Base-by-base conservation (phyloP, 208 protist genomes). In the Leishmania lainsoni region DNA sequence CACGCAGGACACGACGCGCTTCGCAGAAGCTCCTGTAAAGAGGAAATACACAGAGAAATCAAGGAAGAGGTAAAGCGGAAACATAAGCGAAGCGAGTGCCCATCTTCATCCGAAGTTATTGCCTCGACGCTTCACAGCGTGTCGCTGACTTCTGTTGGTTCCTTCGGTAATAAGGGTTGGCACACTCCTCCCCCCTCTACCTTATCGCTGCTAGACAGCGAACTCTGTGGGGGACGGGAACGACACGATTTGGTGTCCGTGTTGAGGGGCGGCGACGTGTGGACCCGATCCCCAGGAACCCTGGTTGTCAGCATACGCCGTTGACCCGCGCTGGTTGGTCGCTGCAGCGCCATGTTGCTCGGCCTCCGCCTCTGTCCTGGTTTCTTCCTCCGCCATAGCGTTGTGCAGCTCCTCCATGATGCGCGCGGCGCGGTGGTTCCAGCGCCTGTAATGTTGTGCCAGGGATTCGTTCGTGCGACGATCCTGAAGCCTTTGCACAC, bases 341-440 rank as follows among this genome's bases (percentile, higher is more conserved):
- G 54, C 52, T 32, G 81, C n/a, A 45, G 58, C 12, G 52, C 54
- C 29, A 32, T 12, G 59, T 10, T 76, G 63, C 79, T 56, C 39
- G 39, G 49, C 74, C 14, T 77, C 74, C 12, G 74, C 58, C 16
- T 89, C 6, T 45, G 6, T 45, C 3, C 42, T 45, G 42, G 42
- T 45, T 45, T 45, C 73, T 70, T 89, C 83, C 14, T 83, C 72
- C 29, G 70, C 63, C 42, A 93, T 73, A 0, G 76, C 83, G 9
- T 88, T 82, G 0, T 87, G 81, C 66, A 97, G 80, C 51, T 96
- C 90, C 35, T 86, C 80, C 78, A 97, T 91, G 39, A 97, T 93
- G 73, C 87, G 90, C 5, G 90, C 88, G 1, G 92, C 94, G 1
- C 91, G 88, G 61, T 87, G 80, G 77, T 96, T 97, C 93, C 94